Evolutionary conservation across 768 basidiomycete species (phyloP), one percentile per base, ranked within the genome.

Genomic region (Cystofilobasidium bisporidii): DNA sequence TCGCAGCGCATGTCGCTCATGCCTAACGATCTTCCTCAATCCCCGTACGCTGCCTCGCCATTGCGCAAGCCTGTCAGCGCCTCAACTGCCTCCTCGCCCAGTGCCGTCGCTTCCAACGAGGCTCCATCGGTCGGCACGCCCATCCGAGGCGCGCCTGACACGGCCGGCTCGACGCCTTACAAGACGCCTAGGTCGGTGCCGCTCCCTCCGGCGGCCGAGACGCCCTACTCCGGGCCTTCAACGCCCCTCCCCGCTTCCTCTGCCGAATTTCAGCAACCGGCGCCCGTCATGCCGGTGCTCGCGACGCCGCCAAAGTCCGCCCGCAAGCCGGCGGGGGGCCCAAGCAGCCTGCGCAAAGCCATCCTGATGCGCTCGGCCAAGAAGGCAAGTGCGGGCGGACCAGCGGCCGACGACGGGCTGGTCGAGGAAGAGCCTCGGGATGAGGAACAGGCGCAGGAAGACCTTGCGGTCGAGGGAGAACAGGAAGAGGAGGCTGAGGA

Each of bases 1-100:
- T 68, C 67, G 36, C 48, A 50, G 28, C 67, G 67, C 15, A 56
- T 68, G 50, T 68, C 67, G 11, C 61, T 68, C 41, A 62, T 68
- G n/a, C 67, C 67, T 14, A 55, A 56, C n/a, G 67, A 68, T 22
- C 60, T 62, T 0, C 33, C 59, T 26, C 14, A 4, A 24, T 68
- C 67, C 0, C 61, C 61, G 15, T 63, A 63, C 57, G 67, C 67
- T 2, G 5, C 40, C 22, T 30, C 53, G 28, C 53, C 53, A 2
- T 10, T 32, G 10, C 53, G 40, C 40, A 61, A 24, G 40, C 28
- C 45, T 11, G 30, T 41, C 32, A 60, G 24, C 40, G 17, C 30
- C 18, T n/a, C n/a, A n/a, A 32, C n/a, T n/a, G 11, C 22, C 32
- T 60, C 58, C 40, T 9, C 40, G 40, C 9, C 40, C 40, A 17